Conservation (phyloP, 2,329 filamentous ascomycete genomes). For the Thelonectria discophora region DNA sequence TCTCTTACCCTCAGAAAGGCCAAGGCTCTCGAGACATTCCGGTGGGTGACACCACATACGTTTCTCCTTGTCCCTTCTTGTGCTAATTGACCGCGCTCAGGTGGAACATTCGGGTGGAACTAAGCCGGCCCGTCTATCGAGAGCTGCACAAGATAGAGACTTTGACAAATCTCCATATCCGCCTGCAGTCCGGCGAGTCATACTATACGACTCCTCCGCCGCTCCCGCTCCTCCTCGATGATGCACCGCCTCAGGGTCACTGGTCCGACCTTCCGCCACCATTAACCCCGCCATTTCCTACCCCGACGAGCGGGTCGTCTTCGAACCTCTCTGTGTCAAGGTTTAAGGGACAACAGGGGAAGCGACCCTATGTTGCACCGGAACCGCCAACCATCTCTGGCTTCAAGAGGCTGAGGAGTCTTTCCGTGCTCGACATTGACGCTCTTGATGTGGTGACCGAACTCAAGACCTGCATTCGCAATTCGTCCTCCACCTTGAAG, state of each 20-base stretch:
- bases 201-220: constrained; percentile 61
- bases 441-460: constrained; percentile 64
- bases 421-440: constrained; percentile 69
- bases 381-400: constrained; percentile 64
- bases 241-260: constrained; percentile 40
- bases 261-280: constrained; percentile 43
- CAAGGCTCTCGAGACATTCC: constrained; percentile 63
- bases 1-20: constrained; percentile 65
- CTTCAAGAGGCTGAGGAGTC: constrained; percentile 62
- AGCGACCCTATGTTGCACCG: constrained; percentile 43
- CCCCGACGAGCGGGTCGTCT: constrained; percentile 38
- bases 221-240: constrained; percentile 49
- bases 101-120: constrained; percentile 72
- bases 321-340: constrained; percentile 49
- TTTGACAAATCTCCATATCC: constrained; percentile 64
- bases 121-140: constrained; percentile 66
- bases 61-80: not conserved
- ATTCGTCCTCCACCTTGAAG: constrained; percentile 63
- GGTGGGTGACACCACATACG: constrained; percentile 49
- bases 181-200: constrained; percentile 66
- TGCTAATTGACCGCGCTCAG: constrained; percentile 44
- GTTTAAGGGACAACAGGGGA: constrained; percentile 47
- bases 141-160: constrained; percentile 63
- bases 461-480: constrained; percentile 63
- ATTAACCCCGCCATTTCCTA: constrained; percentile 32